phyloP scores from a whole-genome alignment of 177 flowering plant genomes.

The Telopea speciosissima region DNA sequence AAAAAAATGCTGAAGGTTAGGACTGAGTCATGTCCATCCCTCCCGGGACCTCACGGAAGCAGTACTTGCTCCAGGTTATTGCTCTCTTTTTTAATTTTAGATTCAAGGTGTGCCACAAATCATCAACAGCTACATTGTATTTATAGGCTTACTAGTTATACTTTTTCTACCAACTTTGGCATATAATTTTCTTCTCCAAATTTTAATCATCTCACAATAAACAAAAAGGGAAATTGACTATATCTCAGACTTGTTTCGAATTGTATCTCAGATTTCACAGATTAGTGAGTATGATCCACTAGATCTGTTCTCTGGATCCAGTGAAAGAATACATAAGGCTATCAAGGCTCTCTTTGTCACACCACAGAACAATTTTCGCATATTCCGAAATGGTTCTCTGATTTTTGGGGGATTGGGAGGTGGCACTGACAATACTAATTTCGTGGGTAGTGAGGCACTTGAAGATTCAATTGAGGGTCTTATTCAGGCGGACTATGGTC shows the following conservation, averaged over 20 bases:
- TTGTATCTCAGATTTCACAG: conserved; percentile 53
- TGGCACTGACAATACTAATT: conserved; percentile 29
- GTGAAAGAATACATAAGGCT: conserved; percentile 59
- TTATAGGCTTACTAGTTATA: background rate
- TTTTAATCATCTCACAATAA: too few species aligned
- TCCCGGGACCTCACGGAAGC: too few species aligned
- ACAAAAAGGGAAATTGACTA: background rate
- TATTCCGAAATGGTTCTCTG: conserved; percentile 76
- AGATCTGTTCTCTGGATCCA: conserved; percentile 77
- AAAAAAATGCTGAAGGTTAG: too few species aligned
- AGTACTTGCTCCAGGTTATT: too few species aligned
- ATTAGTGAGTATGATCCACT: conserved; percentile 78
- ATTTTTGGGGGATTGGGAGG: conserved; percentile 71
- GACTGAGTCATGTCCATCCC: too few species aligned
- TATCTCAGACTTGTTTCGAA: conserved; percentile 5
- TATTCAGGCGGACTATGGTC: conserved; percentile 51
- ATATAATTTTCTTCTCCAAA: background rate
- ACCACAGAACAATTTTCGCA: conserved; percentile 90
- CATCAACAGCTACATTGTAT: background rate
- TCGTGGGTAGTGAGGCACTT: conserved; percentile 31
- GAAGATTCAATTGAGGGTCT: conserved; percentile 47
- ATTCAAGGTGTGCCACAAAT: background rate
- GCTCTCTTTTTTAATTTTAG: too few species aligned
- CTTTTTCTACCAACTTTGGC: background rate
- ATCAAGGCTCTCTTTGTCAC: conserved; percentile 56